phyloP scores from a whole-genome alignment of 805 yeast genomes.

The Sugiyamaella floridensis region DNA sequence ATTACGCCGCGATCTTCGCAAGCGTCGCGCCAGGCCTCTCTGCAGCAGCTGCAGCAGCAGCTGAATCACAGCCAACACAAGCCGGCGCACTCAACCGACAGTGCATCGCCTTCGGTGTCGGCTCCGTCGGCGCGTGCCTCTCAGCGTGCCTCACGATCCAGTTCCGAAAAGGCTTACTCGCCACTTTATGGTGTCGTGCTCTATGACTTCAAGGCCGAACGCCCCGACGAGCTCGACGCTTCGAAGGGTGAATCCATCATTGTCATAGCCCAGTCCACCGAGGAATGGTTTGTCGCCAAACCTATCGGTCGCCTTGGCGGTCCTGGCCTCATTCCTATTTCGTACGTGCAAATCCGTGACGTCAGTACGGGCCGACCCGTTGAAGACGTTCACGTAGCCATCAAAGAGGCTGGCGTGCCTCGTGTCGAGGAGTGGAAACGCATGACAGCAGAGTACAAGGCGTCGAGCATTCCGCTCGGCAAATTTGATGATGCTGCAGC shows the following conservation, averaged over 20 bases:
- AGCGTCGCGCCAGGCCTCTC: not conserved
- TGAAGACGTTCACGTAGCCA: slow-evolving; percentile 50
- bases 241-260: slow-evolving; percentile 81
- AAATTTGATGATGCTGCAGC: slow-evolving; percentile 37
- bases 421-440: slow-evolving; percentile 95
- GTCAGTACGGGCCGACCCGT: slow-evolving; percentile 56
- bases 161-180: slow-evolving; percentile 5
- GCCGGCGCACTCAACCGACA: not conserved
- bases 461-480: slow-evolving; percentile 67
- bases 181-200: slow-evolving; percentile 78
- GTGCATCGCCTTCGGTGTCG: not conserved
- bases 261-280: slow-evolving; percentile 92
- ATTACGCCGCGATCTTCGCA: not conserved
- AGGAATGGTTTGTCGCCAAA: slow-evolving; percentile 97
- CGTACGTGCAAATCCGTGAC: slow-evolving; percentile 81
- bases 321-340: slow-evolving; percentile 91
- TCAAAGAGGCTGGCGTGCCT: slow-evolving; percentile 67
- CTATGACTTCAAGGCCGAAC: slow-evolving; percentile 79
- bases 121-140: not conserved
- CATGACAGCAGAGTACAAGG: slow-evolving; percentile 85
- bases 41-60: not conserved
- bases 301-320: slow-evolving; percentile 94
- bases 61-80: not conserved
- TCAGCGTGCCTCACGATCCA: not conserved
- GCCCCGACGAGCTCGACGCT: slow-evolving; percentile 77